Conservation (phyloP, 768 basidiomycete genomes). For the Calocera viscosa region DNA sequence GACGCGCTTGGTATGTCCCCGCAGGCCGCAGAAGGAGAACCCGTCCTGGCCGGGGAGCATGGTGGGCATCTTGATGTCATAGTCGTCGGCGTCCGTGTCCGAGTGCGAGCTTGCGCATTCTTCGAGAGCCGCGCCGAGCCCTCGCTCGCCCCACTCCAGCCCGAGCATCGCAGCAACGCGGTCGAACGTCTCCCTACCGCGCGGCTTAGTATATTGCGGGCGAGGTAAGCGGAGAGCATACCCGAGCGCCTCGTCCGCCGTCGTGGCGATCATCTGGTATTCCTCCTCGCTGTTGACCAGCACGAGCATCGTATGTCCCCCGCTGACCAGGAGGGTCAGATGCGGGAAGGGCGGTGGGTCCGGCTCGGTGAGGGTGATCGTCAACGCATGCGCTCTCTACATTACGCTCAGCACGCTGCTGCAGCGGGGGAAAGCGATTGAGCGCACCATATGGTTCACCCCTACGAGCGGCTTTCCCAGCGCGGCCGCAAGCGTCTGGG, state of each 20-base stretch:
- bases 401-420: constrained; percentile 10
- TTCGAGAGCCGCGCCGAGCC: constrained; percentile 75
- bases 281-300: constrained; percentile 46
- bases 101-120: constrained; percentile 29
- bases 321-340: constrained; percentile 75
- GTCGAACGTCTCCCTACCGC: constrained; percentile 51
- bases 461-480: constrained; percentile 70
- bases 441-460: constrained; percentile 84
- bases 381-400: constrained; percentile 69
- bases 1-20: constrained; percentile 53
- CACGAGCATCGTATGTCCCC: constrained; percentile 86
- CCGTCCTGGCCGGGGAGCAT: constrained; percentile 43
- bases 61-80: constrained; percentile 25
- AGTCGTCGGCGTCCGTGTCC: not conserved
- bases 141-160: constrained; percentile 49
- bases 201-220: not conserved
- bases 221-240: constrained; percentile 6
- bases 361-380: constrained; percentile 50
- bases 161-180: constrained; percentile 61
- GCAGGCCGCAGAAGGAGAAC: constrained; percentile 73
- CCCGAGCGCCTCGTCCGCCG: constrained; percentile 64
- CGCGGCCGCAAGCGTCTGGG: constrained; percentile 73
- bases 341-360: constrained; percentile 60
- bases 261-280: constrained; percentile 63
- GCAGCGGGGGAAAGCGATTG: not conserved